phyloP scores from a whole-genome alignment of 2,329 filamentous ascomycete genomes.

The Claviceps cyperi region DNA sequence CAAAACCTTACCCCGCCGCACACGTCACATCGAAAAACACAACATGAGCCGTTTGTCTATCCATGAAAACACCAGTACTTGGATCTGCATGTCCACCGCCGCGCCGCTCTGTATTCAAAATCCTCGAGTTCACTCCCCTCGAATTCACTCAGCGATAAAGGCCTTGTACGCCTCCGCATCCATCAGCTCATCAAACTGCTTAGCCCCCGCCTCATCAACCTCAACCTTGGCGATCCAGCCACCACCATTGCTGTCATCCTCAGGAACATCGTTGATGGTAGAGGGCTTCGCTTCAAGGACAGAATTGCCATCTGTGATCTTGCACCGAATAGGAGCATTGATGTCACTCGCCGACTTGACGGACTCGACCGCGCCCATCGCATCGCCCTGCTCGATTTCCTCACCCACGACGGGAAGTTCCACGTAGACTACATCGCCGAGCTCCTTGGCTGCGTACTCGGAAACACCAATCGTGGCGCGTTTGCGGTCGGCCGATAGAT shows the following conservation, averaged over 20 bases:
- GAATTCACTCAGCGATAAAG: constrained; percentile 36
- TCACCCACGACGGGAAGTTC: constrained; percentile 68
- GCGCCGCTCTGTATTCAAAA: background rate
- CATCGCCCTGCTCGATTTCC: constrained; percentile 60
- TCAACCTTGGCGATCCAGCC: constrained; percentile 90
- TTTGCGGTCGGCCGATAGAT: constrained; percentile 69
- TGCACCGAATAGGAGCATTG: constrained; percentile 72
- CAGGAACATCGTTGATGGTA: constrained; percentile 79
- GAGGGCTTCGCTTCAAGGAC: constrained; percentile 71
- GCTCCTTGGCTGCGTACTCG: constrained; percentile 75
- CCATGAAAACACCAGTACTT: no score
- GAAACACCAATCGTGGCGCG: constrained; percentile 76
- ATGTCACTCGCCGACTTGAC: constrained; percentile 99
- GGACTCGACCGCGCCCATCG: constrained; percentile 89
- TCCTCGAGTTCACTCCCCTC: background rate
- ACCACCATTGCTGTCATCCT: constrained; percentile 58
- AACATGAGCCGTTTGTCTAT: no score
- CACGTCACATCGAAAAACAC: no score
- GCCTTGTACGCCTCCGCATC: constrained; percentile 61
- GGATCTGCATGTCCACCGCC: no score
- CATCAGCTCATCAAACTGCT: constrained; percentile 66
- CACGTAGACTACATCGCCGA: constrained; percentile 94
- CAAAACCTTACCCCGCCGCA: background rate
- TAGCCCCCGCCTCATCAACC: constrained; percentile 48
- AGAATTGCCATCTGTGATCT: constrained; percentile 58